These are phyloP conservation scores for Calonectria leucothoes DNA, from an alignment of 2,329 filamentous ascomycete species.

Conservation along the genomic window DNA sequence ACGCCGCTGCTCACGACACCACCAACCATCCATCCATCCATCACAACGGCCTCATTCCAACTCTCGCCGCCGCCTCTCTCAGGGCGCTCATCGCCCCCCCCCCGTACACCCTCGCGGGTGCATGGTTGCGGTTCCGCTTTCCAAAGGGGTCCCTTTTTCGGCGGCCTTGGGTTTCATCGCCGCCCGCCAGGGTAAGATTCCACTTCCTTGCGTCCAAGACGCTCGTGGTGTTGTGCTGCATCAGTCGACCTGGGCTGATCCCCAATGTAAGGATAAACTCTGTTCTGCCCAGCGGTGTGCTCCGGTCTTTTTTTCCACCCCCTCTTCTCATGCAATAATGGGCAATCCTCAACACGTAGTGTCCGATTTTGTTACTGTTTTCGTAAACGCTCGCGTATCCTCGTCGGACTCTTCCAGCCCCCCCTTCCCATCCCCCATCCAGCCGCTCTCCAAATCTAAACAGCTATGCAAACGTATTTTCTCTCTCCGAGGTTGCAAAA, in stretches of 20 bases:
- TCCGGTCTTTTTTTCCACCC: background rate
- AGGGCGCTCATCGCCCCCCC: background rate
- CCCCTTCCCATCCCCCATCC: background rate
- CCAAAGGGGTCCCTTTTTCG: background rate
- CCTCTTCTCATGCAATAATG: background rate
- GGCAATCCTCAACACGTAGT: background rate
- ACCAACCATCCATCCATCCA: background rate
- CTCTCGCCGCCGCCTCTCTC: background rate
- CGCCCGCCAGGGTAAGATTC: conserved; percentile 13
- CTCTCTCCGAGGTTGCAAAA: background rate
- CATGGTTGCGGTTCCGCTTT: conserved; percentile 16
- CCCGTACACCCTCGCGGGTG: background rate
- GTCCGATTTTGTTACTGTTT: background rate
- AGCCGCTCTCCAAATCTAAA: background rate
- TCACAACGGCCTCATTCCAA: conserved; percentile 8
- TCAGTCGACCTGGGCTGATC: background rate
- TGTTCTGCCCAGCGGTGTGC: background rate
- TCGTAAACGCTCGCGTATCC: background rate
- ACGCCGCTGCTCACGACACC: background rate
- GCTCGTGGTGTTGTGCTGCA: background rate
- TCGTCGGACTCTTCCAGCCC: background rate
- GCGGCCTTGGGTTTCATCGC: background rate
- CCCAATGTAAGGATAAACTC: conserved; percentile 2
- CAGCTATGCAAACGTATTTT: background rate
- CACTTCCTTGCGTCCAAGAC: conserved; percentile 11